A percentile compares a stretch with the other conserved stretches of the same genome.
Evolutionary conservation across 352 stramenopile genomes (phyloP).

Genomic region (Phytophthora macrochlamydospora): DNA sequence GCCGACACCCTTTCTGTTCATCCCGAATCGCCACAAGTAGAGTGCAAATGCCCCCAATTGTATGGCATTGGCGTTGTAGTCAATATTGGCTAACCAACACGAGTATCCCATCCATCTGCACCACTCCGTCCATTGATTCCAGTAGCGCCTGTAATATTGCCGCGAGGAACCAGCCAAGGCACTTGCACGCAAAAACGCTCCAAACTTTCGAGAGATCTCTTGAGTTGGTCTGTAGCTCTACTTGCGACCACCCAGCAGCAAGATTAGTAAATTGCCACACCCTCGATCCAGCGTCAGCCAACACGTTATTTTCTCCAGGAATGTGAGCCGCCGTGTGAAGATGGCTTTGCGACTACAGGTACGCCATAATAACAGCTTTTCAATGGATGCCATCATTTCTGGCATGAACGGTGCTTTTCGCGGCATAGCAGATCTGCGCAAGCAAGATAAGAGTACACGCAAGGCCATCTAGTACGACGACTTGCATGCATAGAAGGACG

Average conservation of each 20-base stretch:
- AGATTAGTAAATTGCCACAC: constrained; percentile 17
- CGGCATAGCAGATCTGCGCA: too few relatives aligned
- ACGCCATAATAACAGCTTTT: too few relatives aligned
- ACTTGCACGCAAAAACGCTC: background rate
- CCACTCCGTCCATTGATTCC: constrained; percentile 10
- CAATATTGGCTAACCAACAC: background rate
- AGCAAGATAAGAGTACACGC: too few relatives aligned
- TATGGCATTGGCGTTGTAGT: constrained; percentile 3
- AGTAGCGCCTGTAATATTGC: background rate
- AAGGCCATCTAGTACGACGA: too few relatives aligned
- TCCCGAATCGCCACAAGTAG: constrained; percentile 11
- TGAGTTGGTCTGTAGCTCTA: background rate
- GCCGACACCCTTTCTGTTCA: constrained; percentile 4
- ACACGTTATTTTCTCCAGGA: constrained; percentile 7
- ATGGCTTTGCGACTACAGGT: too few relatives aligned
- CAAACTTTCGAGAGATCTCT: constrained; percentile 2
- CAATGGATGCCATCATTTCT: too few relatives aligned
- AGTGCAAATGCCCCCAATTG: constrained; percentile 14
- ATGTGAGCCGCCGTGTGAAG: constrained; percentile 6
- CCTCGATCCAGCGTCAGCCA: constrained; percentile 23
- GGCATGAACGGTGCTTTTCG: too few relatives aligned
- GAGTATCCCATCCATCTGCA: background rate
- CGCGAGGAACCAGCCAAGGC: background rate
- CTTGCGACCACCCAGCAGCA: background rate
- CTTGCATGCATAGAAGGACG: too few relatives aligned